Evolutionary conservation across 768 basidiomycete genomes (phyloP).

Genomic region (Agaricus sinodeliciosus): DNA sequence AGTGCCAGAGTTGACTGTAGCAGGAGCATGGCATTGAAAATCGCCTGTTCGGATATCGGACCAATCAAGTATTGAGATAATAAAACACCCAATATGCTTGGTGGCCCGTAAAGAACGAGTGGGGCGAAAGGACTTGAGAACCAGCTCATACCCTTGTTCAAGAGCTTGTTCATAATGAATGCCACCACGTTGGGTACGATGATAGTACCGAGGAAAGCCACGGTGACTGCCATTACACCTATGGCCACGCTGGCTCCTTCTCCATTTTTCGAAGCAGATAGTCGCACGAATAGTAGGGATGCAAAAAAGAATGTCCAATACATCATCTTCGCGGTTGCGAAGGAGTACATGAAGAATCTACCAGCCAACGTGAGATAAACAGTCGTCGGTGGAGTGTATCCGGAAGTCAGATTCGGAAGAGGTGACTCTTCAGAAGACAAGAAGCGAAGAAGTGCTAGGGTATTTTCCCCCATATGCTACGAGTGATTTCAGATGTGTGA

Average conservation of each 20-base stretch:
- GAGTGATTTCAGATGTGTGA: constrained; percentile 2
- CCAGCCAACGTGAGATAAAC: constrained; percentile 77
- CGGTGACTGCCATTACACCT: constrained; percentile 42
- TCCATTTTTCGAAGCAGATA: constrained; percentile 21
- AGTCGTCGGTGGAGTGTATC: constrained; percentile 49
- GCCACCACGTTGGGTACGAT: constrained; percentile 68
- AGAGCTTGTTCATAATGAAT: constrained; percentile 49
- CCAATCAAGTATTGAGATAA: constrained; percentile 54
- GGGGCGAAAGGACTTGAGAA: constrained; percentile 65
- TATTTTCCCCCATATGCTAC: constrained; percentile 87
- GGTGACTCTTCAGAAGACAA: constrained; percentile 67
- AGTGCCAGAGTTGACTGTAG: constrained; percentile 51
- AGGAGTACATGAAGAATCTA: constrained; percentile 72
- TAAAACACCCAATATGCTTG: constrained; percentile 61
- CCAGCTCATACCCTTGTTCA: constrained; percentile 80
- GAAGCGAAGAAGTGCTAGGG: constrained; percentile 69
- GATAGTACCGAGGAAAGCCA: constrained; percentile 50
- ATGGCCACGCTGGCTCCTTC: constrained; percentile 26
- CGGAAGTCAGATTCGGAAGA: constrained; percentile 51
- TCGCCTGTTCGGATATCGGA: constrained; percentile 48
- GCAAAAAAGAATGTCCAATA: constrained; percentile 48
- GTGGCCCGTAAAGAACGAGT: constrained; percentile 67
- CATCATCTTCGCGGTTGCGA: constrained; percentile 57
- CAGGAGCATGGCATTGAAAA: constrained; percentile 57
- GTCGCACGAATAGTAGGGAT: constrained; percentile 35